These are phyloP conservation scores for Friedmanniomyces simplex DNA, from an alignment of 495 filamentous ascomycete genomes.

Conservation along the genomic window DNA sequence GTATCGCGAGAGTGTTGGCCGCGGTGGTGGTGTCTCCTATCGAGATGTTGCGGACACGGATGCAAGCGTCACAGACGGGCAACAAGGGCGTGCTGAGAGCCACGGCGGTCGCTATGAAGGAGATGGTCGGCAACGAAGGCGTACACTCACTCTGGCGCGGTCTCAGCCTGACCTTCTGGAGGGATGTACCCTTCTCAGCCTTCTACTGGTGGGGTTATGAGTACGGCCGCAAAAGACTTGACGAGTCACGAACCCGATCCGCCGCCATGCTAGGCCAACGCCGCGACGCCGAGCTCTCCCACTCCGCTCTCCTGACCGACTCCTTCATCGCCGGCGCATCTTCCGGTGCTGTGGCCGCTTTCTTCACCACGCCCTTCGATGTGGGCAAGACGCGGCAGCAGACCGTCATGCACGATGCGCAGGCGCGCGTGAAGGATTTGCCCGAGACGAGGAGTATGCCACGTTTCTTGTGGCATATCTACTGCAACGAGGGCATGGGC, in stretches of 20 bases:
- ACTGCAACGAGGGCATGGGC: conserved; percentile 63
- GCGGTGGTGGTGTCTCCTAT: conserved; percentile 79
- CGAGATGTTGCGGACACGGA: conserved; percentile 87
- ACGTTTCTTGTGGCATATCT: conserved; percentile 77
- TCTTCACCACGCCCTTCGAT: conserved; percentile 93
- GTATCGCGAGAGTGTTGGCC: conserved; percentile 64
- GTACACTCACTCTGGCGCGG: conserved; percentile 87
- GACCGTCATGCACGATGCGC: conserved; percentile 51
- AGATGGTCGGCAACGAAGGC: conserved; percentile 69
- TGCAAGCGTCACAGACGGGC: conserved; percentile 58
- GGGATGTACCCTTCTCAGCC: conserved; percentile 92
- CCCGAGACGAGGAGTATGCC: conserved; percentile 68
- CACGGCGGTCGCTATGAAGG: conserved; percentile 60
- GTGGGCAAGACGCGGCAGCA: conserved; percentile 94
- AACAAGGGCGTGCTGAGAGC: conserved; percentile 56
- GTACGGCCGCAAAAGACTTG: conserved; percentile 54
- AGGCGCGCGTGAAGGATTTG: conserved; percentile 30
- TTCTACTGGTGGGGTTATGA: conserved; percentile 99
- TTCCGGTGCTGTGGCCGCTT: conserved; percentile 73
- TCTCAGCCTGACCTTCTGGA: conserved; percentile 83
- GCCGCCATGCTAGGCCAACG: conserved; percentile 1
- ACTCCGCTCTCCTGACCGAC: conserved; percentile 66
- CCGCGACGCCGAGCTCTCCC: conserved; percentile 30
- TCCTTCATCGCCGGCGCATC: conserved; percentile 76
- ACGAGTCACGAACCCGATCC: conserved; percentile 49